Evolutionary conservation across 225 moss, liverwort and hornwort species (phyloP).

Genomic region (Pseudoscleropodium purum): DNA sequence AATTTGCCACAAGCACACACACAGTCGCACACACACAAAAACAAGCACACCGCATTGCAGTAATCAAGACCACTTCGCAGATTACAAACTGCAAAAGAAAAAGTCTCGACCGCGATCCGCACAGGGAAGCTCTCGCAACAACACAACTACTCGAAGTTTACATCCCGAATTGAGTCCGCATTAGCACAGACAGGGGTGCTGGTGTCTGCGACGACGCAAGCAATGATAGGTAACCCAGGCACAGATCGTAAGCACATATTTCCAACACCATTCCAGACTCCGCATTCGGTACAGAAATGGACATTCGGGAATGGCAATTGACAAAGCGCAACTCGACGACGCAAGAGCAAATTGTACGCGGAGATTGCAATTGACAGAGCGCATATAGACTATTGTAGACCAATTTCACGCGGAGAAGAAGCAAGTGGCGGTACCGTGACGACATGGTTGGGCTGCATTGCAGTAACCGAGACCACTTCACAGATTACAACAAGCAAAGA

Average conservation of each 20-base stretch:
- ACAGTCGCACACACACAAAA: neutral
- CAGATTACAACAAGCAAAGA: neutral
- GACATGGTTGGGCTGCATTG: neutral
- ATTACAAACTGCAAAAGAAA: neutral
- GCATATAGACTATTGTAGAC: neutral
- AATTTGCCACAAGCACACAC: neutral
- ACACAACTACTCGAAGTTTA: neutral
- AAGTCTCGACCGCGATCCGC: neutral
- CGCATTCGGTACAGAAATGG: neutral
- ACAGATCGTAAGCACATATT: neutral
- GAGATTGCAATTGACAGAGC: neutral
- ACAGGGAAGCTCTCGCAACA: neutral
- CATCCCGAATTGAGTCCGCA: neutral
- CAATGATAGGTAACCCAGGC: neutral
- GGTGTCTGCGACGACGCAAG: neutral
- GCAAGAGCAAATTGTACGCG: neutral
- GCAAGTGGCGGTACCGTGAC: neutral
- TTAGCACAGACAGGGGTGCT: neutral
- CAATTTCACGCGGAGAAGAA: neutral
- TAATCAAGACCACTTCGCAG: neutral
- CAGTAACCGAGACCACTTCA: neutral
- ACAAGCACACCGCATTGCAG: neutral
- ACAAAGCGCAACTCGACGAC: neutral
- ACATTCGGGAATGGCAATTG: neutral
- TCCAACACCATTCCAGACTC: neutral